Base-by-base conservation (phyloP, 73 alveolate genomes). In the Urostyla sp. region DNA sequence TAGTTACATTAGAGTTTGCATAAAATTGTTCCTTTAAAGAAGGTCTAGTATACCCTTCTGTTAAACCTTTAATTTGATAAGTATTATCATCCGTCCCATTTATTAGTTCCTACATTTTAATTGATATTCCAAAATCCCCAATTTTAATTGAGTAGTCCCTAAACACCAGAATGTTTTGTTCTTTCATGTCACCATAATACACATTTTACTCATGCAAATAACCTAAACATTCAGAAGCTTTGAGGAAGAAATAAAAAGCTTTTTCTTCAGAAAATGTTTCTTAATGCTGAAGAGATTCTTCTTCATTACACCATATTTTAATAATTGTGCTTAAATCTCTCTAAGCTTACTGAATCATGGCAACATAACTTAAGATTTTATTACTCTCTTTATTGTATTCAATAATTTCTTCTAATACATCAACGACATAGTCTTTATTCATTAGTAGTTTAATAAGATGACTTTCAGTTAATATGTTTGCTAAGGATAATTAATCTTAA, bases 151-250 rank as follows among this genome's bases (percentile, higher is more conserved):
- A 4, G 7, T 73, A 53, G 23, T 73, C 76, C 15, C 59, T 21
- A 61, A 73, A 73, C 1, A 53, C 21, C 18, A 73, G 48, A 15
- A 73, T n/a, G 34, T 73, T 73, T 5, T 46, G 30, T 53, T 74
- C 66, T 54, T 73, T 73, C 46, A 73, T n/a, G 36, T 73, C 86
- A 27, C 86, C 86, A 36, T 73, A 73, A 48, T 73, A 73, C 11
- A 72, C 32, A 31, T 53, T 44, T 15, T 32, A 21, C 1, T 54
- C 18, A 40, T 73, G 86, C 28, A 73, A 31, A 59, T 53, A 73
- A 0, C 11, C 44, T 16, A 73, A 0, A 16, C n/a, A 20, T 1
- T 45, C 10, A 15, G 54, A 13, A 16, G 53, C 0, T 26, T 52
- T 16, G 27, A 28, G 24, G 67, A 73, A 73, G 52, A 27, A 73